Conservation (phyloP, 202 grass and related monocot genomes). For the Panicum hallii region DNA sequence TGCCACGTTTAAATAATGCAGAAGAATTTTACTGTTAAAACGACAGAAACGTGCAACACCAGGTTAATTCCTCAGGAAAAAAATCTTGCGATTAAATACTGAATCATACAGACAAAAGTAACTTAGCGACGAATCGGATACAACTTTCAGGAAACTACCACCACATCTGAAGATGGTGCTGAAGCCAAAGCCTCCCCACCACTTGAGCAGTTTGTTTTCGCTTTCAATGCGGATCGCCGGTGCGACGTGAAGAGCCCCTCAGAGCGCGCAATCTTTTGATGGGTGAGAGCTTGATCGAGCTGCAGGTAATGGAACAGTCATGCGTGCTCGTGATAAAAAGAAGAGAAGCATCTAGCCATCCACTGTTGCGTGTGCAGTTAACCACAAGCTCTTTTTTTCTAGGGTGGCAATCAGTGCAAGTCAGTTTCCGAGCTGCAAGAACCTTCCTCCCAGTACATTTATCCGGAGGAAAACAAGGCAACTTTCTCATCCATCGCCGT, state of each 20-base stretch:
- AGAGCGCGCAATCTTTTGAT: slow-evolving; percentile 3
- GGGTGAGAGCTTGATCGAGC: not conserved
- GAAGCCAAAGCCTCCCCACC: slow-evolving; percentile 31
- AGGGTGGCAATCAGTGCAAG: slow-evolving; percentile 20
- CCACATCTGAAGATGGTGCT: not conserved
- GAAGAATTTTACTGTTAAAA: slow-evolving; percentile 23
- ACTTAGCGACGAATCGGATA: slow-evolving; percentile 4
- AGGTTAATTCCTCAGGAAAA: not conserved
- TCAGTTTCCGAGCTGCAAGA: slow-evolving; percentile 17
- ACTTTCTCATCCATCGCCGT: not conserved
- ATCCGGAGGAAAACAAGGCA: slow-evolving; percentile 24
- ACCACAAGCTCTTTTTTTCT: not conserved
- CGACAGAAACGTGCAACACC: slow-evolving; percentile 5
- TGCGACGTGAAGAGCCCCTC: slow-evolving; percentile 25
- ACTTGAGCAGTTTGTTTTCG: slow-evolving; percentile 9
- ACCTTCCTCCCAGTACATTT: slow-evolving; percentile 38
- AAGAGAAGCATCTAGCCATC: slow-evolving; percentile 35
- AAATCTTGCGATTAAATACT: not conserved
- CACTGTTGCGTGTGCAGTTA: not conserved
- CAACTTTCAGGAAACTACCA: slow-evolving; percentile 30
- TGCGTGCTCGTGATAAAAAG: slow-evolving; percentile 14
- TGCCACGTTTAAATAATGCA: not conserved
- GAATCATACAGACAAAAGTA: not conserved
- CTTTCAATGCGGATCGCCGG: slow-evolving; percentile 22
- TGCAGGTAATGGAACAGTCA: slow-evolving; percentile 10